A percentile compares a stretch with the other conserved stretches of the same genome.
Conservation (phyloP, 2,329 filamentous ascomycete species). For the Sporothrix brunneoviolacea region DNA sequence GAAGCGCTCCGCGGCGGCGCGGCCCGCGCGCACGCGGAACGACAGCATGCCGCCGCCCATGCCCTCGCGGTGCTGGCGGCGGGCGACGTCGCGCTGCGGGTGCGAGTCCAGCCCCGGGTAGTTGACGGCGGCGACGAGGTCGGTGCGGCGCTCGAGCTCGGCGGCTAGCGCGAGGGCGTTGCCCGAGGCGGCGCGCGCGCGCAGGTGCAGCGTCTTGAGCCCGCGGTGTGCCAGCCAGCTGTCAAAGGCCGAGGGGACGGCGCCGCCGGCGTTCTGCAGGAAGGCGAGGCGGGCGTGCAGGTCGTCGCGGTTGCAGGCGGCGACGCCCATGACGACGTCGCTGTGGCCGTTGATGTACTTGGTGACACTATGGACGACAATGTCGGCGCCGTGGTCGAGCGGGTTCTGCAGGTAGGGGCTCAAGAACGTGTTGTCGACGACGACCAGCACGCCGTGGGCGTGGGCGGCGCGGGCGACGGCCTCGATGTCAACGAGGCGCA, state of each 20-base stretch:
- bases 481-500: slow-evolving; percentile 87
- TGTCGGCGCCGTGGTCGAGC: slow-evolving; percentile 88
- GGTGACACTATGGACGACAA: slow-evolving; percentile 93
- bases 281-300: slow-evolving; percentile 75
- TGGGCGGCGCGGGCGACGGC: slow-evolving; percentile 79
- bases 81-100: slow-evolving; percentile 74
- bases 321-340: slow-evolving; percentile 96
- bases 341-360: slow-evolving; percentile 99
- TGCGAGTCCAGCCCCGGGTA: slow-evolving; percentile 89
- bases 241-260: slow-evolving; percentile 91
- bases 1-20: slow-evolving; percentile 81
- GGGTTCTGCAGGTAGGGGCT: slow-evolving; percentile 96
- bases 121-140: slow-evolving; percentile 78
- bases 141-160: slow-evolving; percentile 69
- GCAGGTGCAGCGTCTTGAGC: slow-evolving; percentile 91
- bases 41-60: slow-evolving; percentile 97
- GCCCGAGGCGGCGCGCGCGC: slow-evolving; percentile 73
- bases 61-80: slow-evolving; percentile 86
- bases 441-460: slow-evolving; percentile 80
- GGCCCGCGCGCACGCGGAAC: slow-evolving; percentile 86
- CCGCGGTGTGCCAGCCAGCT: slow-evolving; percentile 97
- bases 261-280: slow-evolving; percentile 95
- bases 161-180: slow-evolving; percentile 75
- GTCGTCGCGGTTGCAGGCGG: slow-evolving; percentile 83
- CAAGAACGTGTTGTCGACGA: slow-evolving; percentile 99